phyloP scores from a whole-genome alignment of 257 asterid genomes.

The Solanum tacnaense region DNA sequence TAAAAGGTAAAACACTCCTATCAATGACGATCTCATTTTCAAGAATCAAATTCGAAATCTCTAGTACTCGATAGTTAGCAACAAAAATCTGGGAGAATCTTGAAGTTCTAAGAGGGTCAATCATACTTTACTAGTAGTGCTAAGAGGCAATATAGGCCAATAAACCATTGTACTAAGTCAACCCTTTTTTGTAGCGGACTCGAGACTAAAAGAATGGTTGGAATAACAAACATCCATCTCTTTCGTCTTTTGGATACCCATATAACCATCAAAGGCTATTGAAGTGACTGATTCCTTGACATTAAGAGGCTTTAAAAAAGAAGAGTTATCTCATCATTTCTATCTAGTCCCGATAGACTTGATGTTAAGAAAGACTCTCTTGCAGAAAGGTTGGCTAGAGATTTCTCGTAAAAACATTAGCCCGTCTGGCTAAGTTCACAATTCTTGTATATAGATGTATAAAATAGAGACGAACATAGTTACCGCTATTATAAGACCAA shows the following conservation, averaged over 20 bases:
- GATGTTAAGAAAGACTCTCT: neutral
- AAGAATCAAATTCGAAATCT: neutral
- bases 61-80: neutral
- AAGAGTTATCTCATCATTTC: neutral
- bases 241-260: neutral
- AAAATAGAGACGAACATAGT: neutral
- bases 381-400: neutral
- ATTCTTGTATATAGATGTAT: neutral
- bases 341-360: neutral
- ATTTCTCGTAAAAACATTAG: neutral
- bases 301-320: neutral
- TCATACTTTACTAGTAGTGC: neutral
- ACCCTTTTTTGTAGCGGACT: neutral
- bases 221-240: neutral
- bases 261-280: neutral
- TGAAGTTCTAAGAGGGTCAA: neutral
- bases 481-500: conserved; percentile 72
- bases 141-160: neutral
- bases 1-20: neutral
- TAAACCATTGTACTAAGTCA: neutral
- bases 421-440: neutral
- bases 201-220: neutral
- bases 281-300: neutral
- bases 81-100: neutral
- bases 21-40: neutral